These are phyloP conservation scores for Phyllosticta citriasiana DNA, from an alignment of 2,329 filamentous ascomycete species.

Conservation along the genomic window DNA sequence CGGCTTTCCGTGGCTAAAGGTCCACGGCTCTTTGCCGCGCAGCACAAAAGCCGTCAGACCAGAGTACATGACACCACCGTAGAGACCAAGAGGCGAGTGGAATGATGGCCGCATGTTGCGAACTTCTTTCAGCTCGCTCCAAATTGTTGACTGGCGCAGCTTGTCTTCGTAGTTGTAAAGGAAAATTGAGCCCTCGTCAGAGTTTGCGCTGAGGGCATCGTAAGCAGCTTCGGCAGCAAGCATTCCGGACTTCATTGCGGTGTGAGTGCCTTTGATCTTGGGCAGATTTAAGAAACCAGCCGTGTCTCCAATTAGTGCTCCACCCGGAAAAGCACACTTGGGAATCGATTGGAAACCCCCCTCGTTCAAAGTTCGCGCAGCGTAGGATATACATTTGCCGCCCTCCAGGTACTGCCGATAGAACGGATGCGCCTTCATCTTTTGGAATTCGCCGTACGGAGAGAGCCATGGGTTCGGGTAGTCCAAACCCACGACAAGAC, in stretches of 20 bases:
- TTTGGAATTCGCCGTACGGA: slow-evolving; percentile 93
- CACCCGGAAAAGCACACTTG: slow-evolving; percentile 91
- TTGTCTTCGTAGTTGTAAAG: slow-evolving; percentile 89
- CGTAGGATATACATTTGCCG: slow-evolving; percentile 95
- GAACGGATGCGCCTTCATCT: slow-evolving; percentile 94
- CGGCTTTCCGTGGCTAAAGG: slow-evolving; percentile 68
- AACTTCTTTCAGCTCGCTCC: slow-evolving; percentile 88
- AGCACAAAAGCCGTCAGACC: slow-evolving; percentile 83
- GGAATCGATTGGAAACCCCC: slow-evolving; percentile 97
- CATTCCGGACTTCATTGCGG: slow-evolving; percentile 96
- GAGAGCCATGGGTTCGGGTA: slow-evolving; percentile 96
- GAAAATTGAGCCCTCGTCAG: slow-evolving; percentile 61
- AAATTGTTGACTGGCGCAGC: slow-evolving; percentile 76
- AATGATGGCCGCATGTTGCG: slow-evolving; percentile 97
- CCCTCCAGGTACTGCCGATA: slow-evolving; percentile 83
- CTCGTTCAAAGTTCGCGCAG: slow-evolving; percentile 81
- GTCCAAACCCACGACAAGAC: slow-evolving; percentile 85
- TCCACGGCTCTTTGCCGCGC: slow-evolving; percentile 83
- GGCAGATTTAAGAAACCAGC: slow-evolving; percentile 95
- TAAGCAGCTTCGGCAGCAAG: slow-evolving; percentile 86
- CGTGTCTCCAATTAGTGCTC: slow-evolving; percentile 89
- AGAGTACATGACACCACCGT: slow-evolving; percentile 85
- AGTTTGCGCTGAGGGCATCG: slow-evolving; percentile 49
- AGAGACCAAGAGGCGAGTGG: slow-evolving; percentile 75
- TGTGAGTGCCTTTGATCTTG: slow-evolving; percentile 97